Conservation (phyloP, 2,329 filamentous ascomycete species). For the Aureobasidium sp. region DNA sequence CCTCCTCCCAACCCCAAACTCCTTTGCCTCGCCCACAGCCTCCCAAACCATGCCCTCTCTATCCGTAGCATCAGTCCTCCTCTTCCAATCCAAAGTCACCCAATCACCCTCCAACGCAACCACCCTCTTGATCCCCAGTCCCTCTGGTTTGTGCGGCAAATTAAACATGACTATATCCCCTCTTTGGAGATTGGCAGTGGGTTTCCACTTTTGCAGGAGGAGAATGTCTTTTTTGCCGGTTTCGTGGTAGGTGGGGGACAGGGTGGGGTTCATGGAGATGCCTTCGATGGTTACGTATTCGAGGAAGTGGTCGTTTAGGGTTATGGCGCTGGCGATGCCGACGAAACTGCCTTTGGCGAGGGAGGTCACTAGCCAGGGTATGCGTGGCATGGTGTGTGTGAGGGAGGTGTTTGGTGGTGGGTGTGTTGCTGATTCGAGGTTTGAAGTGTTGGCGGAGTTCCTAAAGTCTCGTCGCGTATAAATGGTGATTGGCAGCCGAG, state of each 20-base stretch:
- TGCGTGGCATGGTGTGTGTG: not conserved
- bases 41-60: conserved; percentile 19
- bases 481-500: no score
- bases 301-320: conserved; percentile 36
- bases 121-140: conserved; percentile 71
- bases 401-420: not conserved
- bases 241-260: conserved; percentile 36
- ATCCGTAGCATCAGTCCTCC: conserved; percentile 22
- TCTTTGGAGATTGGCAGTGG: conserved; percentile 27
- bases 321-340: conserved; percentile 20
- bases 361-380: not conserved
- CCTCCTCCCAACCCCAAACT: conserved; percentile 20
- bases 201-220: conserved; percentile 29
- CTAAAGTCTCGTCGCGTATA: not conserved
- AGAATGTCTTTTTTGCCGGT: conserved; percentile 35
- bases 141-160: conserved; percentile 59
- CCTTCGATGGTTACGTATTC: conserved; percentile 35
- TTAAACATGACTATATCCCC: conserved; percentile 42
- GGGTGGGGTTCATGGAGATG: conserved; percentile 39
- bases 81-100: conserved; percentile 51
- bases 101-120: conserved; percentile 74
- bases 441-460: not conserved
- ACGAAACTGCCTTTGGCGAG: conserved; percentile 1
- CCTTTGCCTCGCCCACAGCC: conserved; percentile 3
- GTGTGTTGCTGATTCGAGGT: not conserved